Conservation (phyloP, 306 rosid genomes). For the Chamaecrista fasciculata region DNA sequence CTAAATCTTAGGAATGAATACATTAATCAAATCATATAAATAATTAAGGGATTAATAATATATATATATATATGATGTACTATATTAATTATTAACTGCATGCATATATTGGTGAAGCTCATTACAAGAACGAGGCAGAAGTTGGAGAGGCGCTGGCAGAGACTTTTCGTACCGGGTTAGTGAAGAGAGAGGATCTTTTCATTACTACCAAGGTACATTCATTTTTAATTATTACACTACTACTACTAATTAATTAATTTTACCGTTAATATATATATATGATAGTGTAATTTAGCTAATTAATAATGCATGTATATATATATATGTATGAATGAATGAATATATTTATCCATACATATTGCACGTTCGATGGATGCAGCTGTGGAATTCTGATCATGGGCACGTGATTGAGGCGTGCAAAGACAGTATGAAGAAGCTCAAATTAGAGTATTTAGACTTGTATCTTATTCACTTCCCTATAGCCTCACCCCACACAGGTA, state of each 20-base stretch:
- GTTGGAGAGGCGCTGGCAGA: conserved; percentile 82
- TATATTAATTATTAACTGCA: background rate
- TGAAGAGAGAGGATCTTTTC: conserved; percentile 87
- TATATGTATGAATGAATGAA: too few species aligned
- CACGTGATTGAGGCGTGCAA: conserved; percentile 87
- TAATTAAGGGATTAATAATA: too few species aligned
- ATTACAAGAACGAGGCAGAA: conserved; percentile 71
- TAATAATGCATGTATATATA: too few species aligned
- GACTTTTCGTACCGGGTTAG: conserved; percentile 64
- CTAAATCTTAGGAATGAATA: too few species aligned
- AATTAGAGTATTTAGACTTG: conserved; percentile 71
- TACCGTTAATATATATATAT: too few species aligned
- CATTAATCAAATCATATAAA: too few species aligned
- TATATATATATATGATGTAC: background rate
- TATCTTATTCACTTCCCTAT: conserved; percentile 89
- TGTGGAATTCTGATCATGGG: conserved; percentile 98
- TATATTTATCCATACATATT: too few species aligned
- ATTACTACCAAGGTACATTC: conserved; percentile 70
- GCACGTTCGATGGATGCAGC: too few species aligned
- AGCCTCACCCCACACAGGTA: conserved; percentile 77
- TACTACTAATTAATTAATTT: too few species aligned
- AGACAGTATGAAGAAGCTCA: conserved; percentile 85
- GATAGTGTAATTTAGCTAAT: too few species aligned
- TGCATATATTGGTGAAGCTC: conserved; percentile 55
- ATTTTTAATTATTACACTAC: too few species aligned